Base-by-base conservation (phyloP, 2,329 filamentous ascomycete genomes). In the Dactylellina parvicollis region DNA sequence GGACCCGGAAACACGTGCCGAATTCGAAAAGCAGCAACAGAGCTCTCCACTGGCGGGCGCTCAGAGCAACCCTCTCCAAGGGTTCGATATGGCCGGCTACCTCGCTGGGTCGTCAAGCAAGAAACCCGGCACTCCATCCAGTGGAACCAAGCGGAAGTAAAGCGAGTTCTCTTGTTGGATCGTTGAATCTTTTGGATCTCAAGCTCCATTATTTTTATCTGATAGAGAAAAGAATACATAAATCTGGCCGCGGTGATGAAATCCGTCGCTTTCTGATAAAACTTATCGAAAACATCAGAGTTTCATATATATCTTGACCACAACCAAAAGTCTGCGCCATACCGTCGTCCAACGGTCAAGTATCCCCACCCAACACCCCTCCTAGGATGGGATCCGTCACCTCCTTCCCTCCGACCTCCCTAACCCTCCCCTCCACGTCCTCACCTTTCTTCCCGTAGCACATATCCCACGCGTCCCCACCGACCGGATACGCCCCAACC, bases 1-100 rank as follows among this genome's bases (percentile, higher is more conserved):
- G 93, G 95, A 98, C 80, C 92, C 92, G n/a, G 95, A 99, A 81
- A 90, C 92, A 82, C 89, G 89, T 78, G 92, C 91, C 78, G 95
- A 98, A 80, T 96, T 95, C 80, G 92, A 97, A 80, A 91, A 92
- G 78, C 89, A 92, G 79, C 92, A 95, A 81, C 92, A 92, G 82
- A 86, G 87, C 75, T 89, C 87, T 76, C 80, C 82, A 80, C 80
- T 62, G 46, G 77, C 78, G 59, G 78, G 67, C 44, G 75, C 61
- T 2, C 75, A 62, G 40, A 79, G 79, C 49, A 86, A 81, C 77
- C 82, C 85, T 1, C 82, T 86, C 59, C 83, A 82, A 70, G 84
- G 83, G 79, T 88, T 88, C 75, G 87, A 89, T 77, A 85, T 88
- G 84, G 87, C 87, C 1, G 83, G 84, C 5, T 90, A 87, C 79